phyloP scores from a whole-genome alignment of 345 rosid species.

The Toxicodendron radicans region DNA sequence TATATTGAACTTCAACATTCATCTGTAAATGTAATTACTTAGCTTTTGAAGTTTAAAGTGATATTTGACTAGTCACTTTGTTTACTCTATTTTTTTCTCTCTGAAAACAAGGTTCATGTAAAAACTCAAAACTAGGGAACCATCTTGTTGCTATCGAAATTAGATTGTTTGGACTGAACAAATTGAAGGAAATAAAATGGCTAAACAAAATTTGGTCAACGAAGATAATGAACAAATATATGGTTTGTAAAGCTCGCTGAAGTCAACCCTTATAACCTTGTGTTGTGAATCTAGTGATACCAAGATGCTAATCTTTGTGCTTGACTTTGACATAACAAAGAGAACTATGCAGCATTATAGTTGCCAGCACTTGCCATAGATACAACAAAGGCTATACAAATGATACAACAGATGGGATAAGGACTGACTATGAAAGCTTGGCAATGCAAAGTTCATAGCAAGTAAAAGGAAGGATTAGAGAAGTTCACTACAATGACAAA shows the following conservation, averaged over 20 bases:
- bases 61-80: too few relatives aligned
- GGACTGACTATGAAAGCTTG: too few relatives aligned
- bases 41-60: neutral
- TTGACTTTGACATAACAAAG: neutral
- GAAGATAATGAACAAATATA: neutral
- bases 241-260: neutral
- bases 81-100: too few relatives aligned
- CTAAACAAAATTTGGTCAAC: neutral
- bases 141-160: too few relatives aligned
- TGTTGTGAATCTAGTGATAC: too few relatives aligned
- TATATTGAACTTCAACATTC: neutral
- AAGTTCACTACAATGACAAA: too few relatives aligned
- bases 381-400: neutral
- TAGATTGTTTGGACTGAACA: too few relatives aligned
- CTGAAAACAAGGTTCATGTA: neutral
- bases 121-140: neutral
- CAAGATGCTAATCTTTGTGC: neutral
- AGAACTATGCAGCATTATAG: neutral
- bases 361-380: neutral
- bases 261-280: too few relatives aligned
- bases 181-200: too few relatives aligned
- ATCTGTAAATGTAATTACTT: neutral
- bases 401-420: too few relatives aligned
- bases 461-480: too few relatives aligned
- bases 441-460: too few relatives aligned